phyloP scores from a whole-genome alignment of 306 rosid genomes.

The Hippophae gyantsensis region DNA sequence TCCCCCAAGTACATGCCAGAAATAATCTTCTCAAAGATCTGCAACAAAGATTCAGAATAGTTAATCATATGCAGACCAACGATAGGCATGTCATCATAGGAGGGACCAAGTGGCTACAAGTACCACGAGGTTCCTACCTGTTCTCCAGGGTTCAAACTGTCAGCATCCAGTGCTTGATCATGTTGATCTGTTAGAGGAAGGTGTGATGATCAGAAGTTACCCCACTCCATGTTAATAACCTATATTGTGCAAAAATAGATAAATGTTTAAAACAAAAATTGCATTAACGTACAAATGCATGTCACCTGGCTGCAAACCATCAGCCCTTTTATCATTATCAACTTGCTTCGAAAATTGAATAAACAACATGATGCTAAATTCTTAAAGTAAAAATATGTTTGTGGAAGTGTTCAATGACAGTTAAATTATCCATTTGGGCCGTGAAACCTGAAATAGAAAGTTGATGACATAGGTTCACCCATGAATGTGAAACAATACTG shows the following conservation, averaged over 20 bases:
- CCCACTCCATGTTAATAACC: too few relatives aligned
- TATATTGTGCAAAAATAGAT: conserved; percentile 20
- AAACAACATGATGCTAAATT: neutral
- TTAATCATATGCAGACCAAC: conserved; percentile 19
- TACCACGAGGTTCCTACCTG: conserved; percentile 40
- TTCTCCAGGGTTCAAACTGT: conserved; percentile 92
- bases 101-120: conserved; percentile 6
- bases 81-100: conserved; percentile 9
- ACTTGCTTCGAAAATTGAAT: neutral
- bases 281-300: neutral
- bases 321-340: neutral
- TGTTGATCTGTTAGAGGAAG: conserved; percentile 73
- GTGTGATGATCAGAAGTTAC: conserved; percentile 77
- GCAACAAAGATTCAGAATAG: conserved; percentile 24
- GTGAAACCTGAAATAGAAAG: neutral
- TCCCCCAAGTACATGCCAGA: conserved; percentile 99
- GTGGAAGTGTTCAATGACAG: neutral
- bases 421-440: neutral
- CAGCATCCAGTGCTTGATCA: conserved; percentile 64
- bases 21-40: conserved; percentile 85
- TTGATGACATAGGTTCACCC: conserved; percentile 1
- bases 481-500: too few relatives aligned
- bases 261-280: neutral
- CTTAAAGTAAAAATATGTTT: neutral
- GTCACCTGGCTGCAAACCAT: neutral